Percentiles rank a stretch among this genome's conserved stretches.
Evolutionary conservation across 768 basidiomycete species (phyloP).

Genomic region (Tylopilus cervinicoccineus): DNA sequence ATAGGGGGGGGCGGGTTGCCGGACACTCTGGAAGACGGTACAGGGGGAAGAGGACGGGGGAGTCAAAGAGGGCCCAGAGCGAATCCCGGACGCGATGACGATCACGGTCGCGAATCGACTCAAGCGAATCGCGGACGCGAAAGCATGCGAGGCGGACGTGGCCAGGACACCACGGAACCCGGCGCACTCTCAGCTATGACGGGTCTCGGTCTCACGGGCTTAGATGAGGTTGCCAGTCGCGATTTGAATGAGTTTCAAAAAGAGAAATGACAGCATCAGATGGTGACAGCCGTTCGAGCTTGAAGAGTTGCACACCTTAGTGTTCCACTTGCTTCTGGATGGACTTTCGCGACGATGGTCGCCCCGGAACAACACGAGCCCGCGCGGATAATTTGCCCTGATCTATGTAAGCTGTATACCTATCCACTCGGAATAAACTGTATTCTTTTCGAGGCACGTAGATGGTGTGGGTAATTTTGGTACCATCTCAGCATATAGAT

Average conservation of each 20-base stretch:
- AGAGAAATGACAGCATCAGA: constrained; percentile 9
- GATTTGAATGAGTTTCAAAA: constrained; percentile 10
- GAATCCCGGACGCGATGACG: neutral
- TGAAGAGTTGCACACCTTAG: neutral
- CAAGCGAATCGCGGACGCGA: constrained; percentile 11
- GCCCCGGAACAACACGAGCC: neutral
- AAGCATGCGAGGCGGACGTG: constrained; percentile 2
- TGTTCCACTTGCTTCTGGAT: neutral
- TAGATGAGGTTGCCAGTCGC: constrained; percentile 16
- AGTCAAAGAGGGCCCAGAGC: constrained; percentile 3
- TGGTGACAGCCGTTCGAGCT: constrained; percentile 1
- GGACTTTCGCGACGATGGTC: neutral
- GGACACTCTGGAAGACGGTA: neutral
- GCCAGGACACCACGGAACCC: constrained; percentile 7
- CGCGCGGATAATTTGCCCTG: neutral
- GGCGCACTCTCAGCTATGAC: constrained; percentile 23
- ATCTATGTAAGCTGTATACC: neutral
- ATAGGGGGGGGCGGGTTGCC: neutral
- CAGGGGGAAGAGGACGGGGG: neutral
- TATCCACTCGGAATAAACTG: no score
- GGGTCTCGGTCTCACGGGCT: constrained; percentile 25
- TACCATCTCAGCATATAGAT: neutral
- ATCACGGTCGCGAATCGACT: neutral
- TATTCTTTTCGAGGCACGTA: neutral
- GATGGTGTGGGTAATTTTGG: no score